These are phyloP conservation scores for Calocybe cyanea DNA, from an alignment of 768 basidiomycete genomes.

Conservation along the genomic window DNA sequence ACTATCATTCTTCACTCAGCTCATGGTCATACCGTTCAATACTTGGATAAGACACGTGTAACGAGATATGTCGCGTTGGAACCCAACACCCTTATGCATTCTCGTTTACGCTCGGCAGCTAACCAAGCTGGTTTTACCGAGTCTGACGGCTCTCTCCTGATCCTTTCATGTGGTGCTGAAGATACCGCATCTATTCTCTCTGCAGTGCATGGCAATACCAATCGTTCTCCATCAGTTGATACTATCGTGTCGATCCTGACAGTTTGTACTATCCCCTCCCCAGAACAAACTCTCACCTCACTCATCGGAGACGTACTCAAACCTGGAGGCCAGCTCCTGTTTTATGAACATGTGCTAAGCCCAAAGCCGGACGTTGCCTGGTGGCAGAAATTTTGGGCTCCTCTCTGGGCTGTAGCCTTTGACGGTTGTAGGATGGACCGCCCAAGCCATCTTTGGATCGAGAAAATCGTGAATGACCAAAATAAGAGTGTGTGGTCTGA, in stretches of 20 bases:
- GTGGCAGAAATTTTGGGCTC: constrained; percentile 77
- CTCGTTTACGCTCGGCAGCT: constrained; percentile 46
- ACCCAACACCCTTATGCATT: constrained; percentile 65
- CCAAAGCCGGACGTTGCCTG: constrained; percentile 49
- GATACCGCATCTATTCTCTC: constrained; percentile 46
- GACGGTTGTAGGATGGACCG: constrained; percentile 66
- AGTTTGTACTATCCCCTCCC: constrained; percentile 60
- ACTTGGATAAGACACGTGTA: constrained; percentile 51
- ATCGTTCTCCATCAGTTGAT: constrained; percentile 39
- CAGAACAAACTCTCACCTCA: constrained; percentile 40
- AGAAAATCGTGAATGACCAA: constrained; percentile 23
- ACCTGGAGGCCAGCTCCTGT: constrained; percentile 61
- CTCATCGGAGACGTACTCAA: constrained; percentile 53
- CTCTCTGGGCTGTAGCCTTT: constrained; percentile 56
- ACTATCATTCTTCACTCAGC: constrained; percentile 33
- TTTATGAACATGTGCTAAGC: constrained; percentile 69
- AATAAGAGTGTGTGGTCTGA: constrained; percentile 45
- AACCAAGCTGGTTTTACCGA: constrained; percentile 42
- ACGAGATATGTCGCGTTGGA: constrained; percentile 70
- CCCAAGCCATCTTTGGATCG: constrained; percentile 47
- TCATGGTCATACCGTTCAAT: constrained; percentile 58
- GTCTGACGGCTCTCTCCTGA: constrained; percentile 41
- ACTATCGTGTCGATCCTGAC: constrained; percentile 65
- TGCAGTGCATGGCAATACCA: constrained; percentile 15
- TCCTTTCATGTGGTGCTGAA: constrained; percentile 65